These are phyloP conservation scores for Dryas octopetala DNA, from an alignment of 306 rosid species.

Conservation along the genomic window DNA sequence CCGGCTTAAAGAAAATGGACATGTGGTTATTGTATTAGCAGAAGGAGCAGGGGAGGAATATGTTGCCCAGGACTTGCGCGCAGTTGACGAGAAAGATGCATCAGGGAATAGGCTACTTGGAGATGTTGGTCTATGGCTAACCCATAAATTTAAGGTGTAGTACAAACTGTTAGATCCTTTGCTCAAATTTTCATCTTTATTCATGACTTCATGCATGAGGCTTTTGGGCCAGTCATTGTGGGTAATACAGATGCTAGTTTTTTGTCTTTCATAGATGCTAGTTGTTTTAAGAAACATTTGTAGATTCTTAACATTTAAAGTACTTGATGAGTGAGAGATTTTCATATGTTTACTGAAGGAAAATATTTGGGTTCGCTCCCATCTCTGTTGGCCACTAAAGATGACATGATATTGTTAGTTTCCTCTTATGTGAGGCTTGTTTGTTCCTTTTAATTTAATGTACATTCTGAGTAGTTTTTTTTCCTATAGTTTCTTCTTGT, in stretches of 20 bases:
- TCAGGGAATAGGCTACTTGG: slow-evolving; percentile 85
- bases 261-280: too few species aligned
- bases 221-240: too few species aligned
- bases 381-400: background rate
- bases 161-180: slow-evolving; percentile 21
- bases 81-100: slow-evolving; percentile 62
- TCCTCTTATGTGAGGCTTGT: background rate
- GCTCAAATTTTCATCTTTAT: slow-evolving; percentile 2
- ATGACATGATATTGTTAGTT: background rate
- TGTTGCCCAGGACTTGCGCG: slow-evolving; percentile 53
- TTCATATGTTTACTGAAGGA: too few species aligned
- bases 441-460: slow-evolving; percentile 18
- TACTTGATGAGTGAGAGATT: background rate
- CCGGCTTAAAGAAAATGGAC: slow-evolving; percentile 86
- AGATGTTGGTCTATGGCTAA: slow-evolving; percentile 85
- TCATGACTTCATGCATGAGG: background rate
- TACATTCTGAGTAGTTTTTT: slow-evolving; percentile 14
- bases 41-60: slow-evolving; percentile 97
- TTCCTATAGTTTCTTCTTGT: slow-evolving; percentile 11
- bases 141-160: slow-evolving; percentile 73
- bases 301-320: background rate
- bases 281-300: background rate
- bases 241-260: background rate
- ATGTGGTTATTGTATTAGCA: slow-evolving; percentile 86
- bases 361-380: background rate